Evolutionary conservation across 2,329 filamentous ascomycete genomes (phyloP).

Genomic region (Aspergillus fumigatiaffinis): DNA sequence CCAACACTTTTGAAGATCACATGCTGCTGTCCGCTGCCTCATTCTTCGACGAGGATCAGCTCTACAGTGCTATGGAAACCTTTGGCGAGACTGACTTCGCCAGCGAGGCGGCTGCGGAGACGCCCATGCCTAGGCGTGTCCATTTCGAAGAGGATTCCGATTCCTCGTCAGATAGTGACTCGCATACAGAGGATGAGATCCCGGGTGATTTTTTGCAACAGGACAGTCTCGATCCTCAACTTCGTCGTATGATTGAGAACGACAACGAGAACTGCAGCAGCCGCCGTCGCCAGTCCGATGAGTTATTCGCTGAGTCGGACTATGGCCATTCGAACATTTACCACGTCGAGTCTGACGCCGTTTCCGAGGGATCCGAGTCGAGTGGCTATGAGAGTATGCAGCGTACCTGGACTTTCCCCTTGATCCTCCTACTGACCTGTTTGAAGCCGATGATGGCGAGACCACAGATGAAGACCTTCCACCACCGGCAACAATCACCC

Average conservation of each 20-base stretch:
- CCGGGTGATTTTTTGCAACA: conserved; percentile 76
- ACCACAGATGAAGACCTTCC: conserved; percentile 58
- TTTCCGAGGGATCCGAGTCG: conserved; percentile 33
- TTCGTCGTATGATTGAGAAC: conserved; percentile 70
- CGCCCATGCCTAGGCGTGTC: conserved; percentile 58
- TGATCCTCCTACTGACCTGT: conserved; percentile 43
- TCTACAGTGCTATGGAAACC: conserved; percentile 37
- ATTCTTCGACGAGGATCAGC: conserved; percentile 43
- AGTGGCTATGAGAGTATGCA: conserved; percentile 60
- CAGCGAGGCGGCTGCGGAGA: conserved; percentile 37
- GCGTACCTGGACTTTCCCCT: conserved; percentile 19
- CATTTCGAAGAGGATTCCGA: conserved; percentile 64
- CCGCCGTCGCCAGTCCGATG: conserved; percentile 33
- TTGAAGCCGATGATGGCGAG: conserved; percentile 55
- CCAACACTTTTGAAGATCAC: conserved; percentile 43
- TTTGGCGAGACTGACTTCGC: conserved; percentile 35
- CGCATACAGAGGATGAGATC: conserved; percentile 57
- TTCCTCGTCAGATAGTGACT: conserved; percentile 58
- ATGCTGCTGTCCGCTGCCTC: conserved; percentile 39
- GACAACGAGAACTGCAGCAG: conserved; percentile 43
- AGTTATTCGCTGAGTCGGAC: conserved; percentile 37
- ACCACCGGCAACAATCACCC: conserved; percentile 45
- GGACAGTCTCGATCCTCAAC: conserved; percentile 65
- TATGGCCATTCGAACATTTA: conserved; percentile 41
- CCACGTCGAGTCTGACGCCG: conserved; percentile 44